A percentile compares a stretch with the other conserved stretches of the same genome.
These are phyloP conservation scores for Cladosporium sp. DNA, from an alignment of 2,329 filamentous ascomycete species.

Conservation along the genomic window DNA sequence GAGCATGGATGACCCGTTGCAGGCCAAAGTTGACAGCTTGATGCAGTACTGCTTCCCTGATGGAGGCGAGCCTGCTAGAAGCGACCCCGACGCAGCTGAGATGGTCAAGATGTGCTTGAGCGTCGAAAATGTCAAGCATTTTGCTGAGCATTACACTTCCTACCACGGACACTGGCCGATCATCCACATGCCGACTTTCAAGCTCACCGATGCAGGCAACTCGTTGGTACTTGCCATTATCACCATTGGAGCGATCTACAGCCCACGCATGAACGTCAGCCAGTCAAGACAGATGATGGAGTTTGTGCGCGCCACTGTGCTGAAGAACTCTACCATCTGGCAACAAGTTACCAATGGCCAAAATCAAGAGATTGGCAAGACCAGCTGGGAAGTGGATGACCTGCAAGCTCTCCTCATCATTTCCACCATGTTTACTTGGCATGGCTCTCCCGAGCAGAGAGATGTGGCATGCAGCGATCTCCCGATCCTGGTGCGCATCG, in stretches of 20 bases:
- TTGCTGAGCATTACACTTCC: constrained; percentile 66
- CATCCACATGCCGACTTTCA: constrained; percentile 68
- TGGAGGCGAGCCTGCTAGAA: constrained; percentile 51
- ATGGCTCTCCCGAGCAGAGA: constrained; percentile 63
- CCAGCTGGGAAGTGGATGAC: constrained; percentile 54
- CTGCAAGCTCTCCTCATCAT: constrained; percentile 63
- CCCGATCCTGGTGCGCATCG: constrained; percentile 53
- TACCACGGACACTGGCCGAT: constrained; percentile 71
- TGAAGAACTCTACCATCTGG: constrained; percentile 53
- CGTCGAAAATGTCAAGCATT: constrained; percentile 65
- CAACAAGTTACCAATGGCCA: constrained; percentile 38
- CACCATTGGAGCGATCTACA: constrained; percentile 72
- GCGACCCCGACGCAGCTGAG: constrained; percentile 45
- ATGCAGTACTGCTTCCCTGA: constrained; percentile 52
- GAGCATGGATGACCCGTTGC: constrained; percentile 43
- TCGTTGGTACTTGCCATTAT: constrained; percentile 67
- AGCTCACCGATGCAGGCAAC: constrained; percentile 61
- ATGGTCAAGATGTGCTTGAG: constrained; percentile 53
- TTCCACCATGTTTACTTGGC: constrained; percentile 62
- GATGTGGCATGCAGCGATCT: constrained; percentile 59
- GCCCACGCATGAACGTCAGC: constrained; percentile 55
- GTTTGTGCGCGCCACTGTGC: constrained; percentile 55
- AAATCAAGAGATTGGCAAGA: constrained; percentile 35
- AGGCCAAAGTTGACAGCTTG: constrained; percentile 42
- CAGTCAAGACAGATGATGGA: constrained; percentile 67